These are phyloP conservation scores for Aurifilum marmelostoma DNA, from an alignment of 2,329 filamentous ascomycete genomes.

Conservation along the genomic window DNA sequence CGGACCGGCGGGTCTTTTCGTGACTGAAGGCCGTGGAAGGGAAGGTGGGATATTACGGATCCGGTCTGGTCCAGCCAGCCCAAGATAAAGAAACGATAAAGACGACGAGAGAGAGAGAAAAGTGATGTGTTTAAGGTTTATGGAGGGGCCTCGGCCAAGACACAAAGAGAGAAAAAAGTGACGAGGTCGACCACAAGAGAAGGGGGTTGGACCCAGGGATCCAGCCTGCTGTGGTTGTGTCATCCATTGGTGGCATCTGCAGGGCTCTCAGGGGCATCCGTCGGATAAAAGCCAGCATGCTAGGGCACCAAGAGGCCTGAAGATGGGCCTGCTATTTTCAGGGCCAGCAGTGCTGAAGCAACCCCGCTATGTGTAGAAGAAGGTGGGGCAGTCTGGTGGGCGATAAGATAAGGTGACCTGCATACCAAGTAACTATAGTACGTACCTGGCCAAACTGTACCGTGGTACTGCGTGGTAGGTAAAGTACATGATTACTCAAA, in stretches of 20 bases:
- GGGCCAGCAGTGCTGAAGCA: background rate
- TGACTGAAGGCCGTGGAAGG: background rate
- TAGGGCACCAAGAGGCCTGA: background rate
- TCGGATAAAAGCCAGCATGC: background rate
- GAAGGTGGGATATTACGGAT: background rate
- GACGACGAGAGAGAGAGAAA: background rate
- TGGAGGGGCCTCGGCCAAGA: background rate
- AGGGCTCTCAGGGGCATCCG: background rate
- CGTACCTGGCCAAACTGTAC: too few species aligned
- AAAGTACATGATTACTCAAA: background rate
- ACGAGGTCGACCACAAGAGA: background rate
- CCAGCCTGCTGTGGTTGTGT: background rate
- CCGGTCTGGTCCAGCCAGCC: background rate
- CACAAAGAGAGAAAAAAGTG: background rate
- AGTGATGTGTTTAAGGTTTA: background rate
- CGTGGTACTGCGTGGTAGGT: too few species aligned
- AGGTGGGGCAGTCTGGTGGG: background rate
- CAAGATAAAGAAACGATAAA: background rate
- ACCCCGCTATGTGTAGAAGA: too few species aligned
- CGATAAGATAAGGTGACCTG: conserved; percentile 8
- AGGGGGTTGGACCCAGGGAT: background rate
- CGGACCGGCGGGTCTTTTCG: background rate
- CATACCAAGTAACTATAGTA: too few species aligned
- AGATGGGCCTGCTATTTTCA: background rate
- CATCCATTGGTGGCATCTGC: background rate